Percentiles rank a stretch among this genome's conserved stretches.
Evolutionary conservation across 2,329 filamentous ascomycete genomes (phyloP).

Genomic region (Penicillium janthinellum): DNA sequence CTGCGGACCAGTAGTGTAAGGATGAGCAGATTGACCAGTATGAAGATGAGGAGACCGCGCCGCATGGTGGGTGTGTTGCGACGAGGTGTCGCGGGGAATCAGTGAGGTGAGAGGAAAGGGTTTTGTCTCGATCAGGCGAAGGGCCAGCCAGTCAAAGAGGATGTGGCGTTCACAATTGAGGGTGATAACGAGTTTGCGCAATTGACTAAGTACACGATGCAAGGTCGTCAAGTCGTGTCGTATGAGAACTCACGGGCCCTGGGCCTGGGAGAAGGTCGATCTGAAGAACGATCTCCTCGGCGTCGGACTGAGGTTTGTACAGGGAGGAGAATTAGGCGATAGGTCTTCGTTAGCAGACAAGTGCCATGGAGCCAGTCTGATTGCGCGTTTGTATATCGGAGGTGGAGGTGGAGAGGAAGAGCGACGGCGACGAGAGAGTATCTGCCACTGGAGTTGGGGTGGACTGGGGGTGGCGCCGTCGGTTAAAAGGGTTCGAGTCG

Average conservation of each 20-base stretch:
- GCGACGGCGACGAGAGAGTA: background rate
- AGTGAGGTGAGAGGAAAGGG: background rate
- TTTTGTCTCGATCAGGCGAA: background rate
- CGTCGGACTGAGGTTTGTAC: background rate
- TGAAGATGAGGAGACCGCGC: slow-evolving; percentile 62
- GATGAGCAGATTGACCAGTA: slow-evolving; percentile 65
- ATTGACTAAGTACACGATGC: background rate
- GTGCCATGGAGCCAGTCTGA: background rate
- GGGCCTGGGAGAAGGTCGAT: background rate
- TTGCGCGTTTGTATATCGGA: background rate
- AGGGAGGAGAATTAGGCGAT: background rate
- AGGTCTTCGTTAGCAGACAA: background rate
- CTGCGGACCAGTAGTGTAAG: slow-evolving; percentile 65
- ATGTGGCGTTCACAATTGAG: background rate
- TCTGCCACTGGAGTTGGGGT: background rate
- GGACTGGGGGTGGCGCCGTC: background rate
- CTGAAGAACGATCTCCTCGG: background rate
- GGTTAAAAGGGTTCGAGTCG: background rate
- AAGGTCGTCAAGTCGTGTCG: background rate
- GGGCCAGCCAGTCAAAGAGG: background rate
- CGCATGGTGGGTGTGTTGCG: slow-evolving; percentile 53
- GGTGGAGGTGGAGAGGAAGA: background rate
- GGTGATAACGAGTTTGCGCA: background rate
- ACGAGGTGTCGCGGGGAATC: background rate
- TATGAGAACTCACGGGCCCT: background rate